These are phyloP conservation scores for Pythium volutum DNA, from an alignment of 352 stramenopile species.

Conservation along the genomic window DNA sequence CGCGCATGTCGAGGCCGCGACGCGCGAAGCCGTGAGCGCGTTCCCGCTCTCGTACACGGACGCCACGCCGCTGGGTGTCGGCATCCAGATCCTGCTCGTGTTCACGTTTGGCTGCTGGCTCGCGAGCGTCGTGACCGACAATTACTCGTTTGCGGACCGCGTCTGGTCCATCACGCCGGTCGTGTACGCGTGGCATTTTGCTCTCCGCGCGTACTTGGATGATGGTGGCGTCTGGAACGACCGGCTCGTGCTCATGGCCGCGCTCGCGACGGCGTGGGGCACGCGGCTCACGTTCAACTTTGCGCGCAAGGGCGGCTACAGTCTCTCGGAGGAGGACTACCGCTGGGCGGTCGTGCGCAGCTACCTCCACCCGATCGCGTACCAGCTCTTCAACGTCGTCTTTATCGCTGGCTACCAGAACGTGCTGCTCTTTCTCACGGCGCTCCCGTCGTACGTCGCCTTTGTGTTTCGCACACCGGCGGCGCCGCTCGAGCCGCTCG, in stretches of 20 bases:
- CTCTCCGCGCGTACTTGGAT: slow-evolving; percentile 43
- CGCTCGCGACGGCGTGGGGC: slow-evolving; percentile 85
- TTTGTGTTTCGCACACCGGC: slow-evolving; percentile 36
- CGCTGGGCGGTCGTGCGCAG: slow-evolving; percentile 85
- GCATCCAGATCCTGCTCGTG: slow-evolving; percentile 43
- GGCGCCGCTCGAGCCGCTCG: slow-evolving; percentile 52
- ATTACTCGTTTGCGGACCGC: slow-evolving; percentile 92
- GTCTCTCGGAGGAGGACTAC: slow-evolving; percentile 90
- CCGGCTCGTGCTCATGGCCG: slow-evolving; percentile 73
- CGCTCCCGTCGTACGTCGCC: slow-evolving; percentile 65
- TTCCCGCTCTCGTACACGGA: slow-evolving; percentile 39
- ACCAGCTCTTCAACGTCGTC: slow-evolving; percentile 88
- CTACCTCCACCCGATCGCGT: slow-evolving; percentile 77
- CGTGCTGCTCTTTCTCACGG: slow-evolving; percentile 79
- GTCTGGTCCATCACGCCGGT: slow-evolving; percentile 89
- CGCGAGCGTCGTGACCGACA: slow-evolving; percentile 70
- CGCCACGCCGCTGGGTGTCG: slow-evolving; percentile 37
- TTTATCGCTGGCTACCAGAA: slow-evolving; percentile 92
- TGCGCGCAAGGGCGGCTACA: slow-evolving; percentile 88
- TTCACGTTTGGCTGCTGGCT: slow-evolving; percentile 52
- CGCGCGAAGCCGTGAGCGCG: slow-evolving; percentile 29
- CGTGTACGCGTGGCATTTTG: slow-evolving; percentile 86
- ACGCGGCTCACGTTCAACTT: slow-evolving; percentile 91
- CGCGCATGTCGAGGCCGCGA: slow-evolving; percentile 33
- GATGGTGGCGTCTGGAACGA: slow-evolving; percentile 58